Conservation (phyloP, 2,329 filamentous ascomycete species). For the Ceratocystis smalleyi region DNA sequence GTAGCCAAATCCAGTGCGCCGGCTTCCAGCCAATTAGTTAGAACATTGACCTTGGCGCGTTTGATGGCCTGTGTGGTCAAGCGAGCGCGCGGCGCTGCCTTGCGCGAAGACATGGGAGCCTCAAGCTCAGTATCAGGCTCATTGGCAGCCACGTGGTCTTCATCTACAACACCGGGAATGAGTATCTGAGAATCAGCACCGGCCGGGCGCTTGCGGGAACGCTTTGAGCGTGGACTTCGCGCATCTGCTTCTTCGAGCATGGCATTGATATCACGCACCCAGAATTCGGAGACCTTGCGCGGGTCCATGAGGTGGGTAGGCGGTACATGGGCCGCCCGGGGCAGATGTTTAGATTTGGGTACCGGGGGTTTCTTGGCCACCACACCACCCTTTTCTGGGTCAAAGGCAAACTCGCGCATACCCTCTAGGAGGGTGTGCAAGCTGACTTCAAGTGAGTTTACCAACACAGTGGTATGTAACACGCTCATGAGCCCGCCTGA, state of each 20-base stretch:
- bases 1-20: slow-evolving; percentile 1
- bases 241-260: neutral
- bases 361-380: neutral
- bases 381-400: no score
- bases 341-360: neutral
- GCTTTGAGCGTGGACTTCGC: neutral
- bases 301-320: neutral
- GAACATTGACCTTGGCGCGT: slow-evolving; percentile 5
- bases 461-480: slow-evolving; percentile 7
- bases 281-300: slow-evolving; percentile 9
- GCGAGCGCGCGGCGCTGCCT: neutral
- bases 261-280: slow-evolving; percentile 8
- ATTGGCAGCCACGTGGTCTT: neutral
- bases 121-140: neutral
- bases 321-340: neutral
- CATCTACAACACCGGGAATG: neutral
- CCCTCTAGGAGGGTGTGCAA: slow-evolving; percentile 4
- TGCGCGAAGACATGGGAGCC: neutral
- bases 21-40: slow-evolving; percentile 9
- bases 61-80: slow-evolving; percentile 6
- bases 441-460: slow-evolving; percentile 11
- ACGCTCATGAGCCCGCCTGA: neutral
- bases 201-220: neutral
- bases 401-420: neutral
- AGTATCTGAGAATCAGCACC: neutral